These are phyloP conservation scores for Withania somnifera DNA, from an alignment of 305 asterid species.

Conservation along the genomic window DNA sequence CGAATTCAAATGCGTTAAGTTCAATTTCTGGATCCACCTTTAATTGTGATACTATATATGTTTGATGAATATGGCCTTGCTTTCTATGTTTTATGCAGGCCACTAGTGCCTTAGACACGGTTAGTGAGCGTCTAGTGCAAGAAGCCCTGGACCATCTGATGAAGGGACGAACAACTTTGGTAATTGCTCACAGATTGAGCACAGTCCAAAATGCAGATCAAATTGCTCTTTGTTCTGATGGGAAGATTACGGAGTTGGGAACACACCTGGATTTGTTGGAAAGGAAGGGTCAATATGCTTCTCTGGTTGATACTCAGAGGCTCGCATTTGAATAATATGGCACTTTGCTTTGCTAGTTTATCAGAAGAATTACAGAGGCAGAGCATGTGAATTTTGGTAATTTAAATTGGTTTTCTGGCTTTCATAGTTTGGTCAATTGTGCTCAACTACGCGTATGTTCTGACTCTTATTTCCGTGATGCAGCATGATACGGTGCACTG, in stretches of 20 bases:
- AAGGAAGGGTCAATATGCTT: conserved; percentile 67
- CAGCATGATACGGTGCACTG: not conserved
- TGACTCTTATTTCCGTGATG: not conserved
- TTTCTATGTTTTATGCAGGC: conserved; percentile 41
- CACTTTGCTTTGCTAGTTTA: not conserved
- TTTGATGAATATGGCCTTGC: not conserved
- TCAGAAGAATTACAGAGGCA: not conserved
- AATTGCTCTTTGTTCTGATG: conserved; percentile 79
- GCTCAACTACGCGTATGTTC: not conserved
- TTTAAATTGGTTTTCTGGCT: not conserved
- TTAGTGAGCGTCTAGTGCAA: conserved; percentile 89
- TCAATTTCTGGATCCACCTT: not conserved
- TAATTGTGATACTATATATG: not conserved
- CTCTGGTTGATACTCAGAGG: conserved; percentile 83
- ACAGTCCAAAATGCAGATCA: conserved; percentile 87
- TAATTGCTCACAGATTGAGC: conserved; percentile 94
- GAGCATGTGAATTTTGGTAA: not conserved
- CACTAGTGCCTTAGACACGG: conserved; percentile 86
- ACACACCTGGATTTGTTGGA: conserved; percentile 68
- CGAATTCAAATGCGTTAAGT: not conserved
- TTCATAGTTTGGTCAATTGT: not conserved
- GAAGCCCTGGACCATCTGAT: conserved; percentile 76
- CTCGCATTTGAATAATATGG: conserved; percentile 75
- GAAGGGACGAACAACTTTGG: conserved; percentile 94
- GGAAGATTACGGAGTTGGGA: conserved; percentile 77